phyloP scores from a whole-genome alignment of 2,329 filamentous ascomycete species.

The Samsoniella hepiali region DNA sequence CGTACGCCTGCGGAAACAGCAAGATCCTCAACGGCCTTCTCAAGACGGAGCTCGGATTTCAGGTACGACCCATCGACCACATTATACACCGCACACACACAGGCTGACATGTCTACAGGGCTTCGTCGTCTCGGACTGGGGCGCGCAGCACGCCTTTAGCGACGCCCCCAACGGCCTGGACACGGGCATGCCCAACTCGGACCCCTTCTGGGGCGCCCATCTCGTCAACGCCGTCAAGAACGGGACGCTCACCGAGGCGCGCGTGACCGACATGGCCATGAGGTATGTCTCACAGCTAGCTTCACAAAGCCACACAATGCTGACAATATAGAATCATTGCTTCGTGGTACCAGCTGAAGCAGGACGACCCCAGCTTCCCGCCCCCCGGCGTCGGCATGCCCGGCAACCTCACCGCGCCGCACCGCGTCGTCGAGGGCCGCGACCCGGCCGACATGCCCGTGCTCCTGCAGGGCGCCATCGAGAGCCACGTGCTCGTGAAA shows the following conservation, averaged over 20 bases:
- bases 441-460: slow-evolving; percentile 40
- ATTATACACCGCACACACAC: background rate
- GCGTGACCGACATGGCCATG: slow-evolving; percentile 61
- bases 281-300: slow-evolving; percentile 23
- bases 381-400: slow-evolving; percentile 52
- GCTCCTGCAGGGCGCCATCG: slow-evolving; percentile 54
- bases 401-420: slow-evolving; percentile 44
- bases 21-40: slow-evolving; percentile 64
- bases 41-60: slow-evolving; percentile 58
- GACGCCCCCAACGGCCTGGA: slow-evolving; percentile 65
- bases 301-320: background rate
- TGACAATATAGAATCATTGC: slow-evolving; percentile 40
- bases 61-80: slow-evolving; percentile 24
- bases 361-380: slow-evolving; percentile 45
- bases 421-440: slow-evolving; percentile 53
- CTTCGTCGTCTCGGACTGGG: slow-evolving; percentile 67
- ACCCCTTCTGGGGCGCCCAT: slow-evolving; percentile 47
- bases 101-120: slow-evolving; percentile 35
- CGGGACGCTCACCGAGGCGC: slow-evolving; percentile 52
- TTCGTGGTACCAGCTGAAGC: slow-evolving; percentile 54
- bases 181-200: slow-evolving; percentile 61
- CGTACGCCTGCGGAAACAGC: slow-evolving; percentile 69
- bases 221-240: slow-evolving; percentile 58
- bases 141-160: slow-evolving; percentile 62
- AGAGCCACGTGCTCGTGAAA: slow-evolving; percentile 63